These are phyloP conservation scores for Fusarium gaditjirri DNA, from an alignment of 2,329 filamentous ascomycete genomes.

Conservation along the genomic window DNA sequence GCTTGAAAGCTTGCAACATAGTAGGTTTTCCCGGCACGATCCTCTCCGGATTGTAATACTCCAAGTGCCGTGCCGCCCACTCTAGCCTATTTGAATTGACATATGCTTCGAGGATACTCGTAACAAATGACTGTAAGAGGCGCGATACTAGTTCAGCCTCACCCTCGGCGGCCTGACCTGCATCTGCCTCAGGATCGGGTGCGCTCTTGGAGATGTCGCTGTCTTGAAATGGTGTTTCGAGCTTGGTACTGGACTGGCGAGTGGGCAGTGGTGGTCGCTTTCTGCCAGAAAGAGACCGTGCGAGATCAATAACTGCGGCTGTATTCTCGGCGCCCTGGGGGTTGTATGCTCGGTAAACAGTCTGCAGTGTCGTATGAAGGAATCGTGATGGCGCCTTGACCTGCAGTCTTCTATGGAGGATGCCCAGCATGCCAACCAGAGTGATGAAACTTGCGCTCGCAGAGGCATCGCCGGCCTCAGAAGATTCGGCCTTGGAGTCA, in stretches of 20 bases:
- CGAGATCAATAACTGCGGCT: constrained; percentile 74
- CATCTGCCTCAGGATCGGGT: constrained; percentile 68
- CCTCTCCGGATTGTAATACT: constrained; percentile 73
- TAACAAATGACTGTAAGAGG: constrained; percentile 80
- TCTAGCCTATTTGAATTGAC: constrained; percentile 69
- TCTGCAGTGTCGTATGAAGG: constrained; percentile 79
- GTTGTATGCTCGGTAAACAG: constrained; percentile 74
- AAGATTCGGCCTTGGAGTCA: constrained; percentile 58
- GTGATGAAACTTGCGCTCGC: constrained; percentile 69
- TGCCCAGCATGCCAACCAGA: constrained; percentile 76
- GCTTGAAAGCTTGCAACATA: constrained; percentile 71
- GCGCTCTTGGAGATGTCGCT: constrained; percentile 65
- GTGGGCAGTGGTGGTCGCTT: constrained; percentile 72
- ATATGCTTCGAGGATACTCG: constrained; percentile 79
- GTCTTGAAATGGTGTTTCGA: constrained; percentile 65
- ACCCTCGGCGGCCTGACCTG: constrained; percentile 54
- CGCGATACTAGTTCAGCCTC: constrained; percentile 72
- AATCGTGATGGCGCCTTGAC: constrained; percentile 83
- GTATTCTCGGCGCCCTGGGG: constrained; percentile 74
- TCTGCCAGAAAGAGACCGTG: constrained; percentile 74
- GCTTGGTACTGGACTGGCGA: constrained; percentile 67
- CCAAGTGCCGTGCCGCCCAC: constrained; percentile 73
- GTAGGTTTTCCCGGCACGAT: constrained; percentile 71
- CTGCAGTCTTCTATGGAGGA: constrained; percentile 78
- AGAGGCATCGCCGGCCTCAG: constrained; percentile 51